A percentile compares a stretch with the other conserved stretches of the same genome.
These are phyloP conservation scores for Hanseniaspora clermontiae DNA, from an alignment of 805 yeast genomes.

Conservation along the genomic window DNA sequence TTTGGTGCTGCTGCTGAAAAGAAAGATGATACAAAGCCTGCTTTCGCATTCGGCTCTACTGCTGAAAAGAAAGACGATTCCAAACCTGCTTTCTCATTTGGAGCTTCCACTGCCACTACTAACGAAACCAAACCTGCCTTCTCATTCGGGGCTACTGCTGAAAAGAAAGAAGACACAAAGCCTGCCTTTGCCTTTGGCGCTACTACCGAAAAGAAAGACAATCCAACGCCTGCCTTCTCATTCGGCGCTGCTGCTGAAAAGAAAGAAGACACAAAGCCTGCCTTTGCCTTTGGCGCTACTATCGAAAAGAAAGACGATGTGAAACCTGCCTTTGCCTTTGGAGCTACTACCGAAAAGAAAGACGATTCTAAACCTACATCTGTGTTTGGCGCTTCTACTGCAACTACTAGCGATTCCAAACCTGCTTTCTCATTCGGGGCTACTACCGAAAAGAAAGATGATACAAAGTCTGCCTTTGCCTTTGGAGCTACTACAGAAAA, in stretches of 20 bases:
- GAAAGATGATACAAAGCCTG: slow-evolving; percentile 12
- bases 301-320: neutral
- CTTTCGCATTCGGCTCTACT: slow-evolving; percentile 15
- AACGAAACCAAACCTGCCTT: neutral
- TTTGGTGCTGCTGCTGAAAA: neutral
- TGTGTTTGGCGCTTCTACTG: slow-evolving; percentile 8
- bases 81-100: slow-evolving; percentile 1
- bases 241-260: slow-evolving; percentile 4
- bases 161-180: neutral
- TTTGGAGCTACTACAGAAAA: neutral
- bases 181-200: neutral
- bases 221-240: neutral
- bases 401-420: neutral
- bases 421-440: neutral
- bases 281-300: slow-evolving; percentile 15
- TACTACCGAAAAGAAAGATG: neutral
- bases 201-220: neutral
- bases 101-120: neutral
- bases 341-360: neutral
- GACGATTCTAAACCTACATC: slow-evolving; percentile 2
- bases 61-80: neutral
- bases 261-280: slow-evolving; percentile 11
- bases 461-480: neutral
- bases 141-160: neutral
- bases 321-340: slow-evolving; percentile 13